Percentiles rank a stretch among this genome's conserved stretches.
Conservation (phyloP, 805 yeast genomes). For the Pichia cabralensis region DNA sequence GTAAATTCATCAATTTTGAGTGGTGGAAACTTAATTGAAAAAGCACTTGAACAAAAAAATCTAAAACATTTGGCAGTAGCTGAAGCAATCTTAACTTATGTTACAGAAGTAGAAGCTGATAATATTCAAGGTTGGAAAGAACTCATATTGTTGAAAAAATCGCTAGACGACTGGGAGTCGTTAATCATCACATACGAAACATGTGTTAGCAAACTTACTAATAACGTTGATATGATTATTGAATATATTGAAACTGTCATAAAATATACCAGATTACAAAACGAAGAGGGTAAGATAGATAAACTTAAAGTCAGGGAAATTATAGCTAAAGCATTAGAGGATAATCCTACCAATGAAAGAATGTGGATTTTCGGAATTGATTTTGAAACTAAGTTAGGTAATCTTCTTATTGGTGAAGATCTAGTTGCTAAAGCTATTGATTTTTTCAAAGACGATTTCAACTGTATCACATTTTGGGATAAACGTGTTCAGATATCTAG, state of each 20-base stretch:
- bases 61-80: conserved; percentile 27
- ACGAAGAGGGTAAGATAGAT: no score
- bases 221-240: conserved; percentile 41
- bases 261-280: no score
- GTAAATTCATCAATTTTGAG: no score
- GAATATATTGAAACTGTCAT: conserved; percentile 69
- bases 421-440: conserved; percentile 30
- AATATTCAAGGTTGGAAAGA: conserved; percentile 38
- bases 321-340: conserved; percentile 36
- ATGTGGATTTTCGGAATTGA: conserved; percentile 69
- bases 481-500: not conserved
- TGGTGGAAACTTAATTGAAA: conserved; percentile 8
- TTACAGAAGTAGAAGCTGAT: conserved; percentile 38
- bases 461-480: no score
- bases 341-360: conserved; percentile 37
- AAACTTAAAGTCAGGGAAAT: conserved; percentile 42
- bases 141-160: conserved; percentile 31
- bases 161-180: conserved; percentile 15
- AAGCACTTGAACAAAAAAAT: conserved; percentile 25
- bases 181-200: conserved; percentile 40
- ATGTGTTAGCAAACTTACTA: conserved; percentile 43
- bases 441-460: no score
- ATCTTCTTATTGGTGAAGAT: conserved; percentile 27
- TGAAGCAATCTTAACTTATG: conserved; percentile 36
- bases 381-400: conserved; percentile 38